Evolutionary conservation across 2,329 filamentous ascomycete genomes (phyloP).

Genomic region (Cephalotrichum gorgonifer): DNA sequence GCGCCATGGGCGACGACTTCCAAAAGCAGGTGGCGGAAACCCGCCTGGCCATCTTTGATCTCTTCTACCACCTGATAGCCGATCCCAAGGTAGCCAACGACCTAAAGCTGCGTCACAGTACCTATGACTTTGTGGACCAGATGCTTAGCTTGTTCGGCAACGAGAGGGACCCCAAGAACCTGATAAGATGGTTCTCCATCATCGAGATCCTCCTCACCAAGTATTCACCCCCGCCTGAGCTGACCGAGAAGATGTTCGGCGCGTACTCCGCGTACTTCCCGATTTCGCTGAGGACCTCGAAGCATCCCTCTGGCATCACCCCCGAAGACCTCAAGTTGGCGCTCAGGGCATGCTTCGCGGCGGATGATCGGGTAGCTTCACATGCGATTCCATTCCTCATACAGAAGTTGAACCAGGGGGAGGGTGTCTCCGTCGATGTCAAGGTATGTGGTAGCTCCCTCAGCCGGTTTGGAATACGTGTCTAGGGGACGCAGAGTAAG

Average conservation of each 20-base stretch:
- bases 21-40: slow-evolving; percentile 40
- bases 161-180: slow-evolving; percentile 46
- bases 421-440: slow-evolving; percentile 46
- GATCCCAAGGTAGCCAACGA: slow-evolving; percentile 30
- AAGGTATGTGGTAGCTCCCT: slow-evolving; percentile 27
- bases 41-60: slow-evolving; percentile 39
- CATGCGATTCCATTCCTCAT: slow-evolving; percentile 43
- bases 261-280: slow-evolving; percentile 51
- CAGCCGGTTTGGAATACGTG: neutral
- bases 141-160: slow-evolving; percentile 40
- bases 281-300: slow-evolving; percentile 43
- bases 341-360: slow-evolving; percentile 42
- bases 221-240: slow-evolving; percentile 32
- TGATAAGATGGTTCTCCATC: slow-evolving; percentile 47
- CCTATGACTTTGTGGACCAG: slow-evolving; percentile 34
- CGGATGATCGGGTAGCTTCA: slow-evolving; percentile 33
- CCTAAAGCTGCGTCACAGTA: slow-evolving; percentile 27
- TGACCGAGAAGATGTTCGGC: slow-evolving; percentile 40
- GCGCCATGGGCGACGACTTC: slow-evolving; percentile 46
- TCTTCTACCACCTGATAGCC: slow-evolving; percentile 33
- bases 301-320: slow-evolving; percentile 38
- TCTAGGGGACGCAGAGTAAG: no score
- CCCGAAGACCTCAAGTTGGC: slow-evolving; percentile 45
- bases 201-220: slow-evolving; percentile 31
- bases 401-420: slow-evolving; percentile 47